phyloP scores from a whole-genome alignment of 345 rosid species.

The Noccaea bulbosa region DNA sequence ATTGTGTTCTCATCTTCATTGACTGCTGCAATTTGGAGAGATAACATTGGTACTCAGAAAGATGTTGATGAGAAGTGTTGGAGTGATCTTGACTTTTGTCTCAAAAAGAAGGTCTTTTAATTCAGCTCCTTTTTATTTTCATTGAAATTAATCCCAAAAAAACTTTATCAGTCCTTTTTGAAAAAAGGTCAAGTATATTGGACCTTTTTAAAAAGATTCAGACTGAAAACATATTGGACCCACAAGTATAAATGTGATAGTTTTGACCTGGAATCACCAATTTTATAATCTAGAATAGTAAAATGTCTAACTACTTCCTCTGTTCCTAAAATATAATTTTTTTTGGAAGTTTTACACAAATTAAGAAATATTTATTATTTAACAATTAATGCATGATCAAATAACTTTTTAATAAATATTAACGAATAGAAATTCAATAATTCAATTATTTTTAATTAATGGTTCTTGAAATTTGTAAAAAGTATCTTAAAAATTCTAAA shows the following conservation, averaged over 20 bases:
- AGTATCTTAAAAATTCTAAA: no score
- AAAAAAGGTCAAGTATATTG: constrained; percentile 1
- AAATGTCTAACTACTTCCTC: no score
- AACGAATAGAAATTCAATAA: no score
- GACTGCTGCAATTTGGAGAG: constrained; percentile 87
- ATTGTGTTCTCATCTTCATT: constrained; percentile 73
- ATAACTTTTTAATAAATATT: no score
- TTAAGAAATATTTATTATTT: no score
- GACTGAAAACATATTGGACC: constrained; percentile 31
- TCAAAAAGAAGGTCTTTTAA: constrained; percentile 64
- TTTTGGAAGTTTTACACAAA: no score
- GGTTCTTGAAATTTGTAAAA: no score
- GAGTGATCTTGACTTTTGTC: constrained; percentile 76
- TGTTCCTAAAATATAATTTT: no score
- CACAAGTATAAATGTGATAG: constrained; percentile 16
- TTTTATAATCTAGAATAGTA: not conserved
- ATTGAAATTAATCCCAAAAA: not conserved
- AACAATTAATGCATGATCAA: no score
- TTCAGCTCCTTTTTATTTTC: not conserved
- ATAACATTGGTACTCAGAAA: constrained; percentile 53
- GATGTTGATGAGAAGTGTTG: constrained; percentile 84
- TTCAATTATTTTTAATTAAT: no score
- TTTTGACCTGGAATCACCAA: constrained; percentile 4
- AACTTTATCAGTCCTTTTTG: not conserved
- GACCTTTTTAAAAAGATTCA: no score